Base-by-base conservation (phyloP, 2,329 filamentous ascomycete genomes). In the Blastomyces emzantsi region DNA sequence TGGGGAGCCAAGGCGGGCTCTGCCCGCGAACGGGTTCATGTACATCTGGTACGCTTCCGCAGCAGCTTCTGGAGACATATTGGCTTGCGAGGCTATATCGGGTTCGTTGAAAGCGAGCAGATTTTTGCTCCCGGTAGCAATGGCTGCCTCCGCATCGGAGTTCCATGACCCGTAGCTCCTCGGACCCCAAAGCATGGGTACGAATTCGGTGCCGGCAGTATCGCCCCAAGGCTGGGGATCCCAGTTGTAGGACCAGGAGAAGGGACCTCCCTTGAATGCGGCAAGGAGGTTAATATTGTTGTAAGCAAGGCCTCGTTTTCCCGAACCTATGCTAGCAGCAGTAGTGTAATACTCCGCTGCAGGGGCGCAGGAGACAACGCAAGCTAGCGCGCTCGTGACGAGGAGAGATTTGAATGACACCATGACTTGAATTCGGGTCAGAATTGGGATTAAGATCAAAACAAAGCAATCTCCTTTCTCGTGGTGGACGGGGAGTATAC, bases 171-270 rank as follows among this genome's bases (percentile, higher is more conserved):
- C 66, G 65, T 77, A 73, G 66, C 73, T 71, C 61, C 74, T 74
- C 17, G 66, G 54, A 30, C 77, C 76, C 78, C 78, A 80, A 64
- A 80, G 74, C 75, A 79, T 78, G 39, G 79, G 78, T 11, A 80
- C 74, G 66, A 71, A 81, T 62, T 80, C 77, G 61, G 77, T 69
- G 33, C 71, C 70, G 3, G 65, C 70, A 5, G 76, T 65, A 6
- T 45, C 57, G 22, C 77, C 77, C 39, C 65, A 67, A 30, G 70
- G 52, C 28, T 65, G 65, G 56, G 70, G 64, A 56, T 71, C 77
- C 79, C 79, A 81, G 71, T 80, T 77, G 71, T 80, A 80, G 45
- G 75, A 75, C 79, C 79, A 81, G 51, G 72, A 71, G 61, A 77
- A 69, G 28, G 66, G 54, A 33, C 68, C 70, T 57, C 66, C 68